These are phyloP conservation scores for Beta corolliflora DNA, from an alignment of 179 eudicot genomes.

Conservation along the genomic window DNA sequence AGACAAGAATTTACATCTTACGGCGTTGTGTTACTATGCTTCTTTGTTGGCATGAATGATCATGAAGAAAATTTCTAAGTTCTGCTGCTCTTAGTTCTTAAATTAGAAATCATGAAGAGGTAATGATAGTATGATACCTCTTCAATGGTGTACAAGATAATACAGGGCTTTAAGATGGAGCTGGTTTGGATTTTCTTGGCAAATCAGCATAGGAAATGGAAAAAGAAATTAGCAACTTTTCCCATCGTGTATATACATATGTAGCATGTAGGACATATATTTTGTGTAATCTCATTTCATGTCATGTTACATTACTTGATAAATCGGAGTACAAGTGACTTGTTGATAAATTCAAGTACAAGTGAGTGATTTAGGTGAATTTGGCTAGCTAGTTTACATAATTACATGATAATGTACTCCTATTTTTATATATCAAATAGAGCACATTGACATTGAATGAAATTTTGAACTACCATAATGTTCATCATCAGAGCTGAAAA, in stretches of 20 bases:
- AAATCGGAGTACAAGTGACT: no score
- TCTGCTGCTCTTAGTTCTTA: not conserved
- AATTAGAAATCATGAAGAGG: not conserved
- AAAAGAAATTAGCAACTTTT: not conserved
- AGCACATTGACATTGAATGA: not conserved
- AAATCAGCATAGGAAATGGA: not conserved
- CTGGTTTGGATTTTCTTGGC: not conserved
- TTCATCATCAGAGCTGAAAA: no score
- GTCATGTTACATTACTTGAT: no score
- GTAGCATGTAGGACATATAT: not conserved
- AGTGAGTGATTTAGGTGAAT: not conserved
- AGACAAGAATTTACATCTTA: conserved; percentile 55
- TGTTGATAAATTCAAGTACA: no score
- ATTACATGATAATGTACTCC: not conserved
- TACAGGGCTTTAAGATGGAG: not conserved
- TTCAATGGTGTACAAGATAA: not conserved
- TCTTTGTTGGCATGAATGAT: conserved; percentile 58
- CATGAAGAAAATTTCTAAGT: conserved; percentile 14
- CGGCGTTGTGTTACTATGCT: conserved; percentile 63
- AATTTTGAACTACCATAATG: not conserved
- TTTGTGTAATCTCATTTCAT: not conserved
- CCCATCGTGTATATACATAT: not conserved
- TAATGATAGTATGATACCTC: not conserved
- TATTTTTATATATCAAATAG: not conserved
- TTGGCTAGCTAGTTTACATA: not conserved